phyloP scores from a whole-genome alignment of 2,329 filamentous ascomycete species.

The Cladosporium halotolerans region DNA sequence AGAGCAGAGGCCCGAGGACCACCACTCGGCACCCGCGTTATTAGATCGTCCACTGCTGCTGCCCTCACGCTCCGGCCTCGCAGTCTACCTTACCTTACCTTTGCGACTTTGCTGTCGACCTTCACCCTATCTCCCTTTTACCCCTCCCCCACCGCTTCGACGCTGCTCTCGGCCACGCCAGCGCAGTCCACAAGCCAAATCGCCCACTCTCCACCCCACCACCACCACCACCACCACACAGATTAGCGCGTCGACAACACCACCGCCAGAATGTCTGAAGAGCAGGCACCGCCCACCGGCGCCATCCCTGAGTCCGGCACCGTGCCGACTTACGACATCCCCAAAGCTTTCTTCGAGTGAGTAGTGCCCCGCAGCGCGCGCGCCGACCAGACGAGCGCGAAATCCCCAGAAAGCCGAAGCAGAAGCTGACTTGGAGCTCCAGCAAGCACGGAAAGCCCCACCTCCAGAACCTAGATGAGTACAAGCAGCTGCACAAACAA shows the following conservation, averaged over 20 bases:
- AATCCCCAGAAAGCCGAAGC: slow-evolving; percentile 2
- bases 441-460: slow-evolving; percentile 58
- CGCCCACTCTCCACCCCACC: background rate
- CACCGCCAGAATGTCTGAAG: slow-evolving; percentile 38
- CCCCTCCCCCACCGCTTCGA: background rate
- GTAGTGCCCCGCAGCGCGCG: slow-evolving; percentile 12
- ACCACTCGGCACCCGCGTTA: slow-evolving; percentile 1
- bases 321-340: slow-evolving; percentile 65
- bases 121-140: background rate
- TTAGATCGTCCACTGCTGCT: slow-evolving; percentile 1
- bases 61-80: background rate
- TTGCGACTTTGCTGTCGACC: background rate
- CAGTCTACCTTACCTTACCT: background rate
- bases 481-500: slow-evolving; percentile 63
- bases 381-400: background rate
- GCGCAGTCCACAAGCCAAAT: background rate
- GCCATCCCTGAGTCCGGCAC: slow-evolving; percentile 70
- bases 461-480: slow-evolving; percentile 54
- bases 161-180: slow-evolving; percentile 1
- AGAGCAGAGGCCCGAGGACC: slow-evolving; percentile 7
- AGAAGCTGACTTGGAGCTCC: slow-evolving; percentile 15
- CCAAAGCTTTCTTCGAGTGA: slow-evolving; percentile 47
- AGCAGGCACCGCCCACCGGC: slow-evolving; percentile 31
- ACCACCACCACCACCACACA: background rate
- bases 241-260: background rate